Evolutionary conservation across 2,329 filamentous ascomycete species (phyloP).

Genomic region (Golovinomyces cichoracearum): DNA sequence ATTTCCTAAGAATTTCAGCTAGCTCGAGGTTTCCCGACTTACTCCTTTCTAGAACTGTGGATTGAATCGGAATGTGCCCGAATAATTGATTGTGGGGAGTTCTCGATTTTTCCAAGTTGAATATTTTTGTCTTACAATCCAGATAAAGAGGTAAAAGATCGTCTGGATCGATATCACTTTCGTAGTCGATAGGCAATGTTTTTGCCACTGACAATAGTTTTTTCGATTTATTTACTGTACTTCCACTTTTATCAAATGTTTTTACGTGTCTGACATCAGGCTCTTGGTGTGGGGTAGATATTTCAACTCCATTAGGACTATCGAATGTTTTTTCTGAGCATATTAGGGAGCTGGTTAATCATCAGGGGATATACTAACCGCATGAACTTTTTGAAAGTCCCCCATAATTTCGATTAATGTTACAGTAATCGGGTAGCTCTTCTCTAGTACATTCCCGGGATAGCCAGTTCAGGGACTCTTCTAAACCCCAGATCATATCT

Average conservation of each 20-base stretch:
- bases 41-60: neutral
- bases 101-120: conserved; percentile 28
- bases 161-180: conserved; percentile 50
- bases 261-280: conserved; percentile 11
- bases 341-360: neutral
- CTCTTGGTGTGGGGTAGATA: conserved; percentile 13
- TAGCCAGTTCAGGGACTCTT: conserved; percentile 74
- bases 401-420: conserved; percentile 14
- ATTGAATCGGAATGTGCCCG: conserved; percentile 3
- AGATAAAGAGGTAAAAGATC: conserved; percentile 53
- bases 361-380: conserved; percentile 8
- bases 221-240: conserved; percentile 3
- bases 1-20: conserved; percentile 43
- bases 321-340: conserved; percentile 12
- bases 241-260: conserved; percentile 2
- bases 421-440: conserved; percentile 48
- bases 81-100: conserved; percentile 17
- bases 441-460: conserved; percentile 45
- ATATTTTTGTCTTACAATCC: conserved; percentile 43
- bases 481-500: conserved; percentile 57
- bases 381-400: conserved; percentile 10
- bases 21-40: conserved; percentile 18
- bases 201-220: conserved; percentile 7
- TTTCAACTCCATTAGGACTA: conserved; percentile 14
- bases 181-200: conserved; percentile 21